Percentiles rank a stretch among this genome's conserved stretches.
phyloP scores from a whole-genome alignment of 1,139 yeast genomes.

The Debaryomyces nepalensis region DNA sequence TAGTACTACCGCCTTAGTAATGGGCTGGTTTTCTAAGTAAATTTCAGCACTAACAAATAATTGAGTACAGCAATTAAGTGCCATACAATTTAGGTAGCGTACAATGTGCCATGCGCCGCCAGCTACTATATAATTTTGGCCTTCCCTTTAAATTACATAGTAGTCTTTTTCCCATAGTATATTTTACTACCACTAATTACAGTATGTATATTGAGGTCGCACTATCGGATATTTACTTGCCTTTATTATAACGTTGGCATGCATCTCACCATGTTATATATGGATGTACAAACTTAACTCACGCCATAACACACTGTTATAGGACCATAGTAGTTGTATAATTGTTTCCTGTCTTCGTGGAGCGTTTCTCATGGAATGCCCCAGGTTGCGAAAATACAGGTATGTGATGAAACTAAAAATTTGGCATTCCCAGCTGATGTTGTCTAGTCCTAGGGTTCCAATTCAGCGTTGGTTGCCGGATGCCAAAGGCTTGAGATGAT shows the following conservation, averaged over 20 bases:
- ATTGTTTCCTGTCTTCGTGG: neutral
- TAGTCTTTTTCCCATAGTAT: conserved; percentile 9
- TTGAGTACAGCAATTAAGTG: conserved; percentile 20
- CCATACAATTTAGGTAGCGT: conserved; percentile 10
- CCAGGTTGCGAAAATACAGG: conserved; percentile 3
- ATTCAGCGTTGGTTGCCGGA: too few relatives aligned
- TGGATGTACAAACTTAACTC: neutral
- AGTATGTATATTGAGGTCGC: conserved; percentile 12
- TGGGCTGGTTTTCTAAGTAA: conserved; percentile 9
- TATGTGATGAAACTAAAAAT: neutral
- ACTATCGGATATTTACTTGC: conserved; percentile 6
- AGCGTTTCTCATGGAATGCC: neutral
- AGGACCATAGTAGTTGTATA: neutral
- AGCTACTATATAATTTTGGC: conserved; percentile 10
- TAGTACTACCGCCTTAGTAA: conserved; percentile 12
- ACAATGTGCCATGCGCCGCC: conserved; percentile 7
- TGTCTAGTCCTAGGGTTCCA: too few relatives aligned
- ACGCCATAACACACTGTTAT: neutral
- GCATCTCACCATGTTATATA: conserved; percentile 1
- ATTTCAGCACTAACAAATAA: conserved; percentile 25
- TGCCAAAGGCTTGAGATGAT: neutral
- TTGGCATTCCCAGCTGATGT: too few relatives aligned
- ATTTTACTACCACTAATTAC: conserved; percentile 8
- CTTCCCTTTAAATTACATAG: conserved; percentile 10
- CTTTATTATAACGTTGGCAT: neutral